phyloP scores from a whole-genome alignment of 2,329 filamentous ascomycete species.

The Fusarium poae region DNA sequence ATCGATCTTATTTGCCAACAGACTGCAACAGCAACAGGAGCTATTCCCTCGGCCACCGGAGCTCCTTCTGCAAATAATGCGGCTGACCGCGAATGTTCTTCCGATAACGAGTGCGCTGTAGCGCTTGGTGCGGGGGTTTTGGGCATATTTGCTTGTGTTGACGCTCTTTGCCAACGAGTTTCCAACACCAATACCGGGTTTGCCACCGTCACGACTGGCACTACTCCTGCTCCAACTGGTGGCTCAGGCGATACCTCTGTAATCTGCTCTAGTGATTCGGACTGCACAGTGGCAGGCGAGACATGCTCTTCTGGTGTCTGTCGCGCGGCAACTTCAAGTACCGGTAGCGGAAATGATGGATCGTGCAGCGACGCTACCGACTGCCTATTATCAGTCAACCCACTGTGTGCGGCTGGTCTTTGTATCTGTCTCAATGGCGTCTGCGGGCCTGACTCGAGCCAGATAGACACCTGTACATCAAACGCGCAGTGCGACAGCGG shows the following conservation, averaged over 20 bases:
- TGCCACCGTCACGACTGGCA: conserved; percentile 6
- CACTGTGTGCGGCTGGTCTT: conserved; percentile 30
- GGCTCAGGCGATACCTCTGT: background rate
- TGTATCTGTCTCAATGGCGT: conserved; percentile 29
- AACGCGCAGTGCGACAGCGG: background rate
- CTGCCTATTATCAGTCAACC: conserved; percentile 14
- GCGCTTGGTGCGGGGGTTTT: conserved; percentile 8
- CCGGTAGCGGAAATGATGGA: background rate
- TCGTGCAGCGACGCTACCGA: conserved; percentile 14
- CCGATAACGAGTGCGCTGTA: conserved; percentile 11
- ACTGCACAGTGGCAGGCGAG: conserved; percentile 15
- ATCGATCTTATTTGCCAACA: conserved; percentile 17
- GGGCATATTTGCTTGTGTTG: conserved; percentile 17
- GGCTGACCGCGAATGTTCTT: background rate
- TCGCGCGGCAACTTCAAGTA: background rate
- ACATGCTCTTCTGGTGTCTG: conserved; percentile 18
- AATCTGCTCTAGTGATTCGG: background rate
- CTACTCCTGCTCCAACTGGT: background rate
- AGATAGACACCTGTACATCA: background rate
- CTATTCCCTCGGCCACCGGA: background rate
- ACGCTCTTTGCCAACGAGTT: conserved; percentile 15
- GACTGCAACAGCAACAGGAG: background rate
- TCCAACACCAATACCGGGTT: conserved; percentile 16
- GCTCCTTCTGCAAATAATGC: background rate
- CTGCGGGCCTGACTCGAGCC: conserved; percentile 2